A percentile compares a stretch with the other conserved stretches of the same genome.
Conservation (phyloP, 2,329 filamentous ascomycete genomes). For the Fusarium solani-melongenae region DNA sequence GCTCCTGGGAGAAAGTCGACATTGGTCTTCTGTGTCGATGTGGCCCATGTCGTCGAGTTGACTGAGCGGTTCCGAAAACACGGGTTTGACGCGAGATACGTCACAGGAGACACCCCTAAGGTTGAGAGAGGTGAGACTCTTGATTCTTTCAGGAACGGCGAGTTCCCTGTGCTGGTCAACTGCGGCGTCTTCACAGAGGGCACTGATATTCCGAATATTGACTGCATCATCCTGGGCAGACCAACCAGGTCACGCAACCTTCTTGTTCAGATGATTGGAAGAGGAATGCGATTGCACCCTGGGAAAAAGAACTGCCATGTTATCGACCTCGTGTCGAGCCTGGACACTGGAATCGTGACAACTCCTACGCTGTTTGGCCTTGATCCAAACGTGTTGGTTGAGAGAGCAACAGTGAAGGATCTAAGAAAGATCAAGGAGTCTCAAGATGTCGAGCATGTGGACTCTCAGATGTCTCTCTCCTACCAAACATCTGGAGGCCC, state of each 20-base stretch:
- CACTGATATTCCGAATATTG: slow-evolving; percentile 96
- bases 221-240: slow-evolving; percentile 88
- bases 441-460: slow-evolving; percentile 55
- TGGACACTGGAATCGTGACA: slow-evolving; percentile 87
- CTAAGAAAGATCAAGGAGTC: slow-evolving; percentile 66
- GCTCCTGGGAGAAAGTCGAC: slow-evolving; percentile 82
- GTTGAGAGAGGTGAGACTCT: slow-evolving; percentile 76
- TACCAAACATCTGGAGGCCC: slow-evolving; percentile 21
- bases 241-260: slow-evolving; percentile 94
- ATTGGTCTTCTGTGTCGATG: slow-evolving; percentile 92
- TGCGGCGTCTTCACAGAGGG: slow-evolving; percentile 98
- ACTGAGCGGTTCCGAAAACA: slow-evolving; percentile 80
- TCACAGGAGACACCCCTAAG: slow-evolving; percentile 84
- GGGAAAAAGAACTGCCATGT: slow-evolving; percentile 91
- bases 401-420: slow-evolving; percentile 71
- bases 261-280: slow-evolving; percentile 96
- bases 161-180: slow-evolving; percentile 91
- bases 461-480: slow-evolving; percentile 21
- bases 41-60: slow-evolving; percentile 81
- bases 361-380: slow-evolving; percentile 94
- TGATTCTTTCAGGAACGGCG: slow-evolving; percentile 77
- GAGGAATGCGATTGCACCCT: slow-evolving; percentile 85
- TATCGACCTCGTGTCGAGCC: slow-evolving; percentile 92
- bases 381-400: slow-evolving; percentile 81
- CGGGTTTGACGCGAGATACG: slow-evolving; percentile 84